Base-by-base conservation (phyloP, 306 rosid genomes). In the Glycyrrhiza uralensis region DNA sequence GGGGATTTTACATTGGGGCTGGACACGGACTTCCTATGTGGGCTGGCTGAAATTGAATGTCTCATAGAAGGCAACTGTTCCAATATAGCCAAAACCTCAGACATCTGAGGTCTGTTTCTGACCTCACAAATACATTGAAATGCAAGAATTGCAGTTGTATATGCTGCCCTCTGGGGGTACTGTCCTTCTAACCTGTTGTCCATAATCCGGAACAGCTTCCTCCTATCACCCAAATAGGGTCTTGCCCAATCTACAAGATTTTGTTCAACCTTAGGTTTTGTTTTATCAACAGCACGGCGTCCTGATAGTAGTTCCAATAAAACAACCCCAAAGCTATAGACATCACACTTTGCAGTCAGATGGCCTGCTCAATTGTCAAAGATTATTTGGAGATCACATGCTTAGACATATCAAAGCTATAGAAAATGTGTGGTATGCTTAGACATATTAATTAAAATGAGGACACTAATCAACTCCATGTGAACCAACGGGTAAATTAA, bases 301-400 rank as follows among this genome's bases (percentile, higher is more conserved):
- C 97, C 97, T 0, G 96, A 84, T 41, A 92, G 74, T 44, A 92
- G 74, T 59, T 92, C 97, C 68, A 92, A 77, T 15, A 92, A 66
- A 72, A 92, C 89, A 15, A 92, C 97, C 14, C 97, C 96, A 51
- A 89, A 92, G 74, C 97, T 92, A 61, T 89, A 92, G 4, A 92
- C 96, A 39, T 92, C 97, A 8, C 97, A 89, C 60, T 51, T 92
- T 20, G 94, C 62, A 0, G 97, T 92, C 54, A 92, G 67, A 41
- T 96, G 84, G 69, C 97, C 97, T 42, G 49, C 49, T 42, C 49
- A 42, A 1, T 12, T 92, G 84, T 55, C 69, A n/a, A 69, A 19
- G 20, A 10, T 55, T 45, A 9, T 50, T 76, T 70, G 5, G 30
- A 13, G 6, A 38, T 59, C 47, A 38, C 17, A 32, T 20, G 23